Evolutionary conservation across 176 grass and related monocot genomes (phyloP).

Genomic region (Cocos nucifera): DNA sequence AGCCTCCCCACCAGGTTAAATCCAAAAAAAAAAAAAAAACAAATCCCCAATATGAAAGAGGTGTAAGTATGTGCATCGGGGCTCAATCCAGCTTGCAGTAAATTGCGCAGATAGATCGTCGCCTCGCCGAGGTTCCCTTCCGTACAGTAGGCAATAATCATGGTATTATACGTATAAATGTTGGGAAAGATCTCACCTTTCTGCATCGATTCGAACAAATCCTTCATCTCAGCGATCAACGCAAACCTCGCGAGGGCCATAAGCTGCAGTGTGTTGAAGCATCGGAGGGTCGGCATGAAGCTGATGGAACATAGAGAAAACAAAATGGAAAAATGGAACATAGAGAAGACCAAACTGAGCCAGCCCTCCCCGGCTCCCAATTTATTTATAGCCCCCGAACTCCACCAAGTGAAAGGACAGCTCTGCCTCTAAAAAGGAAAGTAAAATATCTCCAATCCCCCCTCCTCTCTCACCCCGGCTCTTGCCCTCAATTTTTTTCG

Average conservation of each 20-base stretch:
- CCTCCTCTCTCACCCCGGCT: no score
- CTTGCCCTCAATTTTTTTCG: no score
- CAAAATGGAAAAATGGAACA: no score
- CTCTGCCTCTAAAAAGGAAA: no score
- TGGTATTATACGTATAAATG: conserved; percentile 61
- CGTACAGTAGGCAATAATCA: conserved; percentile 78
- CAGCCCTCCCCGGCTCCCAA: no score
- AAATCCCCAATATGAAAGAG: conserved; percentile 47
- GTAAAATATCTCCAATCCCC: no score
- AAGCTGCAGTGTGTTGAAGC: conserved; percentile 48
- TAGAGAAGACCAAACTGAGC: no score
- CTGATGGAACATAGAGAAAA: background rate
- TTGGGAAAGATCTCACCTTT: conserved; percentile 51
- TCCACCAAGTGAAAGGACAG: no score
- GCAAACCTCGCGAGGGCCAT: conserved; percentile 52
- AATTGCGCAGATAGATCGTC: conserved; percentile 45
- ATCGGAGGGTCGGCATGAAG: conserved; percentile 37
- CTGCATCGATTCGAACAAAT: conserved; percentile 40
- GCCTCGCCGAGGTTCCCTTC: conserved; percentile 50
- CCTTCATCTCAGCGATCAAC: conserved; percentile 65
- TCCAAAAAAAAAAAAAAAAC: no score
- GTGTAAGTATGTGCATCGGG: conserved; percentile 69
- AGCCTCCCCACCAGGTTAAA: no score
- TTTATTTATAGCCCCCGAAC: no score
- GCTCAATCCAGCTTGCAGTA: conserved; percentile 34